Base-by-base conservation (phyloP, 179 eudicot genomes). In the Silene vulgaris region DNA sequence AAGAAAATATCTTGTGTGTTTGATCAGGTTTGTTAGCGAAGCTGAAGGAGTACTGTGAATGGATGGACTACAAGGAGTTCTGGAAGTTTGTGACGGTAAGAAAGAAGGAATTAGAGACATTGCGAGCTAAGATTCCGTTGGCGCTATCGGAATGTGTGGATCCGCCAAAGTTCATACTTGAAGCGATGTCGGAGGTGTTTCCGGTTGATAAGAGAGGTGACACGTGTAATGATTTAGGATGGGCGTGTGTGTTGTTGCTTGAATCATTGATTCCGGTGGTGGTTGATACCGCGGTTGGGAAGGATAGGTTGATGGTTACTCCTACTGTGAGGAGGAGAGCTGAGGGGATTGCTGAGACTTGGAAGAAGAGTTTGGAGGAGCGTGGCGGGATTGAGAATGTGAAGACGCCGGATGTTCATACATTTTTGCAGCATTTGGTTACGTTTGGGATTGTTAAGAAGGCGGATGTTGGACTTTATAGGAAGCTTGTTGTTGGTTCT, bases 311-410 rank as follows among this genome's bases (percentile, higher is more conserved):
- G 74, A 77, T 95, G 78, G 97, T 95, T 75, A 95, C 99, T 2
- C 97, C 97, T 2, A 82, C 65, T 7, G 75, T 90, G 76, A 90
- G 79, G 86, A 77, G 84, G 61, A 79, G 84, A 12, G 99, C 97
- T 0, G 87, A 85, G 79, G 88, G 88, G 80, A 92, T 95, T 12
- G 97, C 97, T 0, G 97, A 95, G 81, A 84, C 89, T 9, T 92
- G 99, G 99, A 95, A 90, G 90, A 79, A 70, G 83, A 89, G 95
- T 79, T 82, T 95, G 84, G 99, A 90, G 69, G 89, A 85, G 69
- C 82, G 97, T 1, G 99, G 99, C n/a, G 99, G 97, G 37, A 87
- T 90, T 73, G 97, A 92, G 90, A 95, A 92, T 75, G 93, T 90
- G 16, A 95, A 86, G 85, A 89, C 97, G 12, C 97, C 99, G 0